Conservation (phyloP, 2,329 filamentous ascomycete species). For the Albophoma yamanashiensis region DNA sequence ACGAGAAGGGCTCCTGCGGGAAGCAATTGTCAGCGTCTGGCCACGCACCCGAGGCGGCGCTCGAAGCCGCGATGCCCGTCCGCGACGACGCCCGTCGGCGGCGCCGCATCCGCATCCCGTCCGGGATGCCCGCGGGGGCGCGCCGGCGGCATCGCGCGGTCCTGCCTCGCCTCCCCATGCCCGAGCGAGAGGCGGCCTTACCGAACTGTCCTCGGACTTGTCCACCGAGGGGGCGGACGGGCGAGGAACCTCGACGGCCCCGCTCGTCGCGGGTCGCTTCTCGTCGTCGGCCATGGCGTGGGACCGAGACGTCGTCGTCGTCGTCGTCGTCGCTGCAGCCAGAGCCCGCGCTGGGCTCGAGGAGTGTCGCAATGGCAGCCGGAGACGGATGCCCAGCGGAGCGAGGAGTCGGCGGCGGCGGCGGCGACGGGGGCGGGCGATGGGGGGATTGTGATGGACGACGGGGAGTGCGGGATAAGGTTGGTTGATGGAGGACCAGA, state of each 20-base stretch:
- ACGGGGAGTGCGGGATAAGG: neutral
- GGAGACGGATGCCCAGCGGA: neutral
- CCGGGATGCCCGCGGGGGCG: neutral
- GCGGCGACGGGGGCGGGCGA: neutral
- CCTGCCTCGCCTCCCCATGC: neutral
- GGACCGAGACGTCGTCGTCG: neutral
- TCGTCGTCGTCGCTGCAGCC: constrained; percentile 5
- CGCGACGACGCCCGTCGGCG: neutral
- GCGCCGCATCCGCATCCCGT: neutral
- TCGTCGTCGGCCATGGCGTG: constrained; percentile 19
- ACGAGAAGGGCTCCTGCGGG: constrained; percentile 23
- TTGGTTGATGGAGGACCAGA: neutral
- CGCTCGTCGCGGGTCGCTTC: constrained; percentile 12
- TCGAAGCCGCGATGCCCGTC: neutral
- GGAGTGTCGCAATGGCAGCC: constrained; percentile 1
- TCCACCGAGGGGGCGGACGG: constrained; percentile 6
- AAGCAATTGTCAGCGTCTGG: neutral
- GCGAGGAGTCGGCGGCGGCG: neutral
- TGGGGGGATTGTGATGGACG: neutral
- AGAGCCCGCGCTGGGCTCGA: constrained; percentile 5
- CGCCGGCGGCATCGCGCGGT: neutral
- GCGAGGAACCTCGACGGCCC: constrained; percentile 9
- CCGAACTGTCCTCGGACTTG: constrained; percentile 6
- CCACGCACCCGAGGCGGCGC: neutral
- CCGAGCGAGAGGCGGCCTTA: neutral